phyloP scores from a whole-genome alignment of 2,329 filamentous ascomycete genomes.

The Fusarium acutatum region DNA sequence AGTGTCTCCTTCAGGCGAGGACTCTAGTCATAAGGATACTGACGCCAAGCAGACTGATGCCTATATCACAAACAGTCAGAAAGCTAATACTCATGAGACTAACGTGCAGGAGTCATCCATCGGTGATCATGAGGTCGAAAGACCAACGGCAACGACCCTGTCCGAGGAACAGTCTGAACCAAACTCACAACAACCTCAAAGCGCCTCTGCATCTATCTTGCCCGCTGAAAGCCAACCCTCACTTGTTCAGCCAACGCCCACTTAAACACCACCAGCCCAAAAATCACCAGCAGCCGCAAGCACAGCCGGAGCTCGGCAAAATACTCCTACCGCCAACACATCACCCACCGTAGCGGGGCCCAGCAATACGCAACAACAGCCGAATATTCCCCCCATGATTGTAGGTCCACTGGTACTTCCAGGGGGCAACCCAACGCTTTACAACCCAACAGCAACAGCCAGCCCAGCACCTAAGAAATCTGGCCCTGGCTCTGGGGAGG shows the following conservation, averaged over 20 bases:
- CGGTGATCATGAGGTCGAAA: not conserved
- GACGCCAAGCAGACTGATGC: not conserved
- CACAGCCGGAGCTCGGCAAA: not conserved
- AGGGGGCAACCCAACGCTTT: constrained; percentile 8
- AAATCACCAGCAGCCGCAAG: not conserved
- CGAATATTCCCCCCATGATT: not conserved
- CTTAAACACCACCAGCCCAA: not conserved
- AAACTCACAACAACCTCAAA: not conserved
- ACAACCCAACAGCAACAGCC: not conserved
- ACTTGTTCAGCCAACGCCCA: not conserved
- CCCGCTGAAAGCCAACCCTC: not conserved
- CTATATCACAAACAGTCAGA: not conserved
- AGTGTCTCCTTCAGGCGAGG: not conserved
- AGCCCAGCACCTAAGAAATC: not conserved
- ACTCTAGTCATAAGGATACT: not conserved
- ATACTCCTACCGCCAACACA: not conserved
- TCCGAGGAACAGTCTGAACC: not conserved
- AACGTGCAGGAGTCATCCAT: not conserved
- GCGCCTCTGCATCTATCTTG: not conserved
- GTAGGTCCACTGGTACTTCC: constrained; percentile 17
- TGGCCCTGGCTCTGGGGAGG: not conserved
- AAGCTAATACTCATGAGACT: not conserved
- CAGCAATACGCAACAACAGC: not conserved
- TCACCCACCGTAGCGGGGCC: not conserved
- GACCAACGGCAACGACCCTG: not conserved